These are phyloP conservation scores for Candida broadrunensis DNA, from an alignment of 805 yeast genomes.

Conservation along the genomic window DNA sequence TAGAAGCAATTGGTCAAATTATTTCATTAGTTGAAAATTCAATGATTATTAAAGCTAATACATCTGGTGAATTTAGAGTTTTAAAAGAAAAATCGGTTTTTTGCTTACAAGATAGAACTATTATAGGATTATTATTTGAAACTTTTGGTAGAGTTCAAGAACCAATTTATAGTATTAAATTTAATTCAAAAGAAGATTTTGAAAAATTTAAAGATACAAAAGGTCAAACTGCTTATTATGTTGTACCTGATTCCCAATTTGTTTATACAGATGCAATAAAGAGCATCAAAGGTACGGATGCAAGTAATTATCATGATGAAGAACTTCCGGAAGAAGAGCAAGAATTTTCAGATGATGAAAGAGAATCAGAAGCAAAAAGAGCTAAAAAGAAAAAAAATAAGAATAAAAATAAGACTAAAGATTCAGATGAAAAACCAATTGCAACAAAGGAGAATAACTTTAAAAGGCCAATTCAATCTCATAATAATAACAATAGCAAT, in stretches of 20 bases:
- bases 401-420: constrained; percentile 27
- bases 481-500: neutral
- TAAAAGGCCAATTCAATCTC: neutral
- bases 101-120: constrained; percentile 67
- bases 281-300: constrained; percentile 82
- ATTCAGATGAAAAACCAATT: neutral
- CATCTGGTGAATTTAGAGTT: constrained; percentile 82
- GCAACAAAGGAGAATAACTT: constrained; percentile 7
- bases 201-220: constrained; percentile 43
- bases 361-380: constrained; percentile 69
- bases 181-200: constrained; percentile 49
- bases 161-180: constrained; percentile 78
- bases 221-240: constrained; percentile 66
- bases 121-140: constrained; percentile 79
- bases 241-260: constrained; percentile 78
- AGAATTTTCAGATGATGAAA: constrained; percentile 93
- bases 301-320: constrained; percentile 92
- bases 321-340: constrained; percentile 91
- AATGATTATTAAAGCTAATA: constrained; percentile 64
- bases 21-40: constrained; percentile 68
- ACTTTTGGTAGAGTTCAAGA: constrained; percentile 83
- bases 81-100: constrained; percentile 78
- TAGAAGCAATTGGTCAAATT: constrained; percentile 71
- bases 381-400: constrained; percentile 59
- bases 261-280: constrained; percentile 71